Percentiles rank a stretch among this genome's conserved stretches.
Evolutionary conservation across 306 rosid genomes (phyloP).

Genomic region (Psophocarpus tetragonolobus): DNA sequence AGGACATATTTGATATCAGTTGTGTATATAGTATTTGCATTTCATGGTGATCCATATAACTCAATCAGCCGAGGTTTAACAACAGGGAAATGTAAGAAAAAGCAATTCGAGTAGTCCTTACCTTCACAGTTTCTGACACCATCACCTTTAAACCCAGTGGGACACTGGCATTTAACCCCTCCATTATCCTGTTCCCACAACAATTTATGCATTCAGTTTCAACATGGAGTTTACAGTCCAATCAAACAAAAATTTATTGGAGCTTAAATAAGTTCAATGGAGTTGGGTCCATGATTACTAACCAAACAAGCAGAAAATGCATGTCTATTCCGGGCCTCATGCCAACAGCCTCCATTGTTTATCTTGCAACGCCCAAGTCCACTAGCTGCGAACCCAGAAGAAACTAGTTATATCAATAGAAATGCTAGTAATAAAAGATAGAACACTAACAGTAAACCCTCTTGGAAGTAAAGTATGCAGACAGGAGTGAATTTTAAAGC

Average conservation of each 20-base stretch:
- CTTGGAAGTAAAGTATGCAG: background rate
- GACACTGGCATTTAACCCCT: slow-evolving; percentile 74
- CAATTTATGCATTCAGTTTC: slow-evolving; percentile 21
- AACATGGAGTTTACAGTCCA: slow-evolving; percentile 5
- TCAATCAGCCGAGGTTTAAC: background rate
- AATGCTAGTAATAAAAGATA: background rate
- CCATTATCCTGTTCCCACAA: slow-evolving; percentile 64
- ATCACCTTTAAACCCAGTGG: slow-evolving; percentile 80
- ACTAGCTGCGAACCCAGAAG: slow-evolving; percentile 61
- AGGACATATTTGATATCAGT: slow-evolving; percentile 12
- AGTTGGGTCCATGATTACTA: slow-evolving; percentile 31
- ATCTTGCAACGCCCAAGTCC: slow-evolving; percentile 93
- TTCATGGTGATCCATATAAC: background rate
- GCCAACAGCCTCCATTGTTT: slow-evolving; percentile 96
- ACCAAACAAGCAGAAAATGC: slow-evolving; percentile 84
- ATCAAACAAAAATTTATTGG: background rate
- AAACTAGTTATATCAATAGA: slow-evolving; percentile 22
- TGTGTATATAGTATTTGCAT: slow-evolving; percentile 5
- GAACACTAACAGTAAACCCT: background rate
- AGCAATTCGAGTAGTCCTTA: slow-evolving; percentile 39
- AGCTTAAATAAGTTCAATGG: slow-evolving; percentile 1
- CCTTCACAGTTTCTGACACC: slow-evolving; percentile 83
- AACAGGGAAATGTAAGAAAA: background rate
- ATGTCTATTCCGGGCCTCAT: slow-evolving; percentile 67
- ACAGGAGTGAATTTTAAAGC: slow-evolving; percentile 2